Base-by-base conservation (phyloP, 2,329 filamentous ascomycete genomes). In the Gnomoniopsis smithogilvyi region DNA sequence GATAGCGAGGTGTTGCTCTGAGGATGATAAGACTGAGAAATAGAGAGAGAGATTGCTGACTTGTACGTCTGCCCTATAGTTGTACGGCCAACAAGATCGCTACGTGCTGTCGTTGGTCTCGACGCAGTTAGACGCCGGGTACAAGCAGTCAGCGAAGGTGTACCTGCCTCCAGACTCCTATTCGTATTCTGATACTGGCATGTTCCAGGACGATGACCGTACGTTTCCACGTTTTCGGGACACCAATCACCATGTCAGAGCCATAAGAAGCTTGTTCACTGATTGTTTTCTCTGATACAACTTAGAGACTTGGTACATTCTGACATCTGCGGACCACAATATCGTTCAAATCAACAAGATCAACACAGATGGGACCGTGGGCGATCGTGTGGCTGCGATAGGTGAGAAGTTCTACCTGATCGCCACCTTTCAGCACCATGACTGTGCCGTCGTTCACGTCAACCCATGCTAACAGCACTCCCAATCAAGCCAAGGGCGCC, bases 281-380 rank as follows among this genome's bases (percentile, higher is more conserved):
- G 43, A 46, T 22, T 19, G 19, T 12, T 19, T 1, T 6, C 12
- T 6, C 12, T 12, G 36, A 12, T n/a, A 22, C 43, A 30, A 4
- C 8, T 30, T 36, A 72, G 70, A 64, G 6, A 71, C 69, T 11
- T 76, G 70, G 70, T 76, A 74, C 56, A 66, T 75, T 36, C 65
- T 76, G 21, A 75, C 74, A 2, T 70, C 67, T 30, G 73, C 73
- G 10, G 73, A 75, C 64, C 72, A 75, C 64, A 76, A 77, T 61
- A 73, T 65, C 15, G 68, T 76, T 17, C 72, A 76, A 56, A 68
- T 76, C 54, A 76, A 76, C 63, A 58, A 61, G 15, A 72, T 75
- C 62, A 73, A 73, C 62, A 62, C 64, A 3, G 71, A 75, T 51
- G 73, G 73, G 2, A 64, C 64, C 3, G 66, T 76, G 7, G 74